Conservation (phyloP, 192 early-diverging fungal genomes). For the Coemansia asiatica region DNA sequence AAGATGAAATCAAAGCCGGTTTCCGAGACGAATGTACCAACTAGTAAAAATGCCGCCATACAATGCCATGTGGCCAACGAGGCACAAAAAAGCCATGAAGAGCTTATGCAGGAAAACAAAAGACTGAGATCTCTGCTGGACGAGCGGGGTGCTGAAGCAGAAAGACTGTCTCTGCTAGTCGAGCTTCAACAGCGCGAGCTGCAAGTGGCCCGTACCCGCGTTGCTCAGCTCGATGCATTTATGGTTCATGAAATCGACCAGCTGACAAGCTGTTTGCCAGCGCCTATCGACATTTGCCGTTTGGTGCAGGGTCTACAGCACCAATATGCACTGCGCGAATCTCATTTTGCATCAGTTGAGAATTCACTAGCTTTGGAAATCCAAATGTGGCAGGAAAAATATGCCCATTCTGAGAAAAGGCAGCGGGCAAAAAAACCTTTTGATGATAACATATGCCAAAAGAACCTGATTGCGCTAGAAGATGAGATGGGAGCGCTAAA, state of each 20-base stretch:
- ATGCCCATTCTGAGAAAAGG: background rate
- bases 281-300: background rate
- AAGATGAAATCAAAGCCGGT: no score
- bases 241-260: background rate
- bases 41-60: background rate
- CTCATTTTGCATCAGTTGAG: conserved; percentile 14
- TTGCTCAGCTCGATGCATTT: conserved; percentile 17
- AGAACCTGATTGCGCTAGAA: background rate
- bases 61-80: background rate
- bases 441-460: no score
- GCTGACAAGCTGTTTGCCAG: background rate
- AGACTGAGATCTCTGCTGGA: conserved; percentile 9
- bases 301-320: conserved; percentile 8
- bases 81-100: background rate
- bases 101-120: conserved; percentile 8
- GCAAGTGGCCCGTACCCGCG: conserved; percentile 10
- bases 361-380: conserved; percentile 1
- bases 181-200: conserved; percentile 9
- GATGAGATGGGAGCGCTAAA: background rate
- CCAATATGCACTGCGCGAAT: conserved; percentile 21
- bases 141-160: conserved; percentile 6
- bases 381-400: conserved; percentile 18
- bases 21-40: background rate
- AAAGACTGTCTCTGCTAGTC: background rate
- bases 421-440: background rate